These are phyloP conservation scores for Paramecium caudatum DNA, from an alignment of 73 alveolate genomes.

Conservation along the genomic window DNA sequence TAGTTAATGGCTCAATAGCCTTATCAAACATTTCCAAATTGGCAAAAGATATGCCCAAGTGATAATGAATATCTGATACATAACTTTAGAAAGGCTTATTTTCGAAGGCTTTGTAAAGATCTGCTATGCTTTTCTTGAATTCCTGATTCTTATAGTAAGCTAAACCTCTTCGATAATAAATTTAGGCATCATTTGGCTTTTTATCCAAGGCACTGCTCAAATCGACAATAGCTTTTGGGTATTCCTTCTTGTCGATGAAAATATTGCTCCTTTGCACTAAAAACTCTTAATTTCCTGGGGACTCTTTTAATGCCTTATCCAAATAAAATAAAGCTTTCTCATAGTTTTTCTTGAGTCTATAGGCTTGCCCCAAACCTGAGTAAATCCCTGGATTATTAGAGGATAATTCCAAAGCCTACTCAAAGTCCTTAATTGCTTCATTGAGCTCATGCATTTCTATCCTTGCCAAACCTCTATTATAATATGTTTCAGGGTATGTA, in stretches of 20 bases:
- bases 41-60: constrained; percentile 92
- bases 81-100: constrained; percentile 87
- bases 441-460: constrained; percentile 79
- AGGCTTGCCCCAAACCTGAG: constrained; percentile 90
- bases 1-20: constrained; percentile 88
- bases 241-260: constrained; percentile 79
- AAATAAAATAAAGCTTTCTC: constrained; percentile 88
- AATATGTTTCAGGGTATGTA: constrained; percentile 83
- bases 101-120: constrained; percentile 81
- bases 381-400: constrained; percentile 83
- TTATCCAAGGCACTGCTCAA: constrained; percentile 81
- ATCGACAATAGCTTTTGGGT: constrained; percentile 83
- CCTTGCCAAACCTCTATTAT: constrained; percentile 88
- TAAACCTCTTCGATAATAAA: constrained; percentile 88
- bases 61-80: constrained; percentile 92
- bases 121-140: constrained; percentile 84
- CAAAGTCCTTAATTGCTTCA: constrained; percentile 88
- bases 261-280: constrained; percentile 87
- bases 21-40: constrained; percentile 88
- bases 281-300: constrained; percentile 82
- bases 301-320: constrained; percentile 82
- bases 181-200: constrained; percentile 87
- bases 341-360: constrained; percentile 83
- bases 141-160: constrained; percentile 85
- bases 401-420: constrained; percentile 80